Evolutionary conservation across 2,329 filamentous ascomycete genomes (phyloP), one percentile per base, ranked within the genome.

Genomic region (Chrysosporium keratinophilum): DNA sequence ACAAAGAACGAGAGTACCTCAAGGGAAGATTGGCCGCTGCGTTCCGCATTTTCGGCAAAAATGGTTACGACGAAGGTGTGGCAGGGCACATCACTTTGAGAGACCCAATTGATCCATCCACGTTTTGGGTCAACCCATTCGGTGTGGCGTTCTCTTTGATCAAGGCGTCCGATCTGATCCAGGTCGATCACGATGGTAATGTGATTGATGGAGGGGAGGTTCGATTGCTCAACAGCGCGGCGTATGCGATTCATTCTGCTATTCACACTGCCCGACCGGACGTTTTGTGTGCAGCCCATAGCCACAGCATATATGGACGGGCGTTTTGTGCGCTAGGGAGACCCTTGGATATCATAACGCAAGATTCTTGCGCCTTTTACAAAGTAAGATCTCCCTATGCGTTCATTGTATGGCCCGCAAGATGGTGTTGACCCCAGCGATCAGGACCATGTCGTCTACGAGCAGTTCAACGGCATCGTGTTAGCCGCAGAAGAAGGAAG

Each of bases 81-180:
- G 80, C 80, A 7, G 80, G 81, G 1, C 80, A 84, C 61, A 83
- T 84, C 58, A 83, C 80, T 1, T 62, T 83, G 23, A 73, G 79
- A 23, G 78, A 84, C 57, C 81, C 81, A 0, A 75, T 83, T 5
- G 75, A 81, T 39, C 77, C 78, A 0, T 66, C 71, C 4, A 78
- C 75, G 0, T 83, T 84, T 68, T 84, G 81, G 82, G 79, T 85
- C 3, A 85, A 85, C 59, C 82, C 82, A 0, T 82, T 84, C 54
- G 58, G 81, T 10, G 74, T 80, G 1, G 75, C 79, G 2, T 85
- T 83, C 67, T 78, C 77, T 5, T 69, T 80, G 52, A 78, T 86
- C 42, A 83, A 79, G 54, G 74, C 76, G 0, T 82, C 79, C 0
- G 82, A 87, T 58, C 73, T 87, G n/a, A 84, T 87, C 52, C 78